Base-by-base conservation (phyloP, 345 rosid genomes). In the Diplotaxis tenuifolia region DNA sequence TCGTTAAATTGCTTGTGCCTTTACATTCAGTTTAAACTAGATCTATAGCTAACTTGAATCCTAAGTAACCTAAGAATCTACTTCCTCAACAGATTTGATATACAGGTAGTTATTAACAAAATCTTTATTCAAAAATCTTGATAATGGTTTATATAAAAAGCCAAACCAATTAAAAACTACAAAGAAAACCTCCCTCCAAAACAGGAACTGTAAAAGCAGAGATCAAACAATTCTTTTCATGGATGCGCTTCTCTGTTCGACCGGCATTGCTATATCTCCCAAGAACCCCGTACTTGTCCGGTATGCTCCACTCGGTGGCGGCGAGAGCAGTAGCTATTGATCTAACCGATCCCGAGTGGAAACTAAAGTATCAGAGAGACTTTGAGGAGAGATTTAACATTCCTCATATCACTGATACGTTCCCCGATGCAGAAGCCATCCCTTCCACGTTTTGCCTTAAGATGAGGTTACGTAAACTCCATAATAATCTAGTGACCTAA, bases 361-460 rank as follows among this genome's bases (percentile, higher is more conserved):
- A 88, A 55, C 27, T 68, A 5, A 84, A 87, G 83, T 88, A 76
- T 74, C 88, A 86, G 84, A 65, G 15, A 27, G 89, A 88, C 75
- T 92, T 92, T 73, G 89, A 86, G 78, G 25, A 58, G 9, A 85
- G 95, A 25, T 92, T 92, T 68, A 80, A 76, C 42, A 82, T 92
- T 22, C 93, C 95, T 67, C 98, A 87, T 68, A 22, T 92, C 65
- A 87, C 86, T 9, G 93, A 92, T 73, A 15, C 79, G 16, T 90
- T 90, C 63, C 82, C 86, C 10, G 90, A 90, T 49, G 85, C 81
- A 4, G 67, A 67, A 1, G 63, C 96, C 15, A 83, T 88, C 66
- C 95, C 84, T 56, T 90, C 96, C 34, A 90, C 98, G 10, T 88
- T 92, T 65, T 92, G 95, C 55, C 91, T 87, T 65, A 79, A 66